Percentiles rank a stretch among this genome's conserved stretches.
Conservation (phyloP, 495 filamentous ascomycete species). For the Neurospora discreta region DNA sequence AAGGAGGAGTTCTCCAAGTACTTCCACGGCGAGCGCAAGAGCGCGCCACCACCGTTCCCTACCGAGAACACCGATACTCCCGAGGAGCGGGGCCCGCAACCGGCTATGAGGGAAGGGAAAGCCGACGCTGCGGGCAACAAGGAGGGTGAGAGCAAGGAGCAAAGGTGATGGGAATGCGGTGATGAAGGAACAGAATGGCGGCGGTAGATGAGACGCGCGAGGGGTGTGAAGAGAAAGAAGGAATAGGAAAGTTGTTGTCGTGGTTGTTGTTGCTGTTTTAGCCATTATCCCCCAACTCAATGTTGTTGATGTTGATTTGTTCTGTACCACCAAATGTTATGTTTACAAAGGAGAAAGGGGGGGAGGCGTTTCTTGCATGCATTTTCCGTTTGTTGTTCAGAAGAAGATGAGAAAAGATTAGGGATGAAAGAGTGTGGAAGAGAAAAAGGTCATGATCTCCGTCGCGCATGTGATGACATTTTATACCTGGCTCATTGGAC, state of each 20-base stretch:
- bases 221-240: neutral
- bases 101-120: constrained; percentile 12
- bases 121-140: neutral
- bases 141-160: constrained; percentile 4
- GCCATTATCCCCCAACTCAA: neutral
- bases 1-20: constrained; percentile 86
- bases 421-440: neutral
- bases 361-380: neutral
- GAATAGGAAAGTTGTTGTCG: neutral
- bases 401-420: neutral
- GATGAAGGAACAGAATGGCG: neutral
- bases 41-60: constrained; percentile 46
- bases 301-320: neutral
- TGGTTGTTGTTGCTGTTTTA: neutral
- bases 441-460: neutral
- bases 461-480: neutral
- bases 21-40: constrained; percentile 47
- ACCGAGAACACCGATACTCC: constrained; percentile 32
- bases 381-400: neutral
- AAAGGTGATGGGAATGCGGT: neutral
- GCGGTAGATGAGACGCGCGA: neutral
- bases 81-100: constrained; percentile 4
- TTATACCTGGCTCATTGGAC: neutral
- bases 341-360: neutral
- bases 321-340: neutral